Percentiles rank a stretch among this genome's conserved stretches.
phyloP scores from a whole-genome alignment of 1,139 yeast species.

The Scheffersomyces lignicola region DNA sequence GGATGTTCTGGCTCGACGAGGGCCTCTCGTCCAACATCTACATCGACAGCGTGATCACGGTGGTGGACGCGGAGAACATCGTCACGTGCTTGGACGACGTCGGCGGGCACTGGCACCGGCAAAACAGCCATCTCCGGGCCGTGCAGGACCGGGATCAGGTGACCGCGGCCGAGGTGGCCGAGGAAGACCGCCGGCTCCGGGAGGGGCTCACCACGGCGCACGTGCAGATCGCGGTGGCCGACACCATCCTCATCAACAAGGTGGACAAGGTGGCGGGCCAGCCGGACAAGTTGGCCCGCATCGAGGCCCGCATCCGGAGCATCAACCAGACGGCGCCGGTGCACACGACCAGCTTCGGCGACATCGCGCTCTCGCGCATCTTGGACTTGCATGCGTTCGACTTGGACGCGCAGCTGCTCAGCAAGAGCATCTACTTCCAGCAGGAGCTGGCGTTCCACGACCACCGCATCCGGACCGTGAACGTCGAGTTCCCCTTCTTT shows the following conservation, averaged over 20 bases:
- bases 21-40: slow-evolving; percentile 81
- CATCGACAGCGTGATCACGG: slow-evolving; percentile 93
- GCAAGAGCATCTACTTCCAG: slow-evolving; percentile 16
- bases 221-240: slow-evolving; percentile 88
- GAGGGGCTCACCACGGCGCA: slow-evolving; percentile 80
- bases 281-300: slow-evolving; percentile 20
- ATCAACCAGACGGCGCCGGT: slow-evolving; percentile 74
- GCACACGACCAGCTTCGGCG: slow-evolving; percentile 68
- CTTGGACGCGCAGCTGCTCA: slow-evolving; percentile 35
- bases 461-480: slow-evolving; percentile 61
- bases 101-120: slow-evolving; percentile 58
- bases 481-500: slow-evolving; percentile 53
- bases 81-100: slow-evolving; percentile 66
- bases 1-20: slow-evolving; percentile 96
- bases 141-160: slow-evolving; percentile 21
- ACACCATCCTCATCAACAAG: slow-evolving; percentile 75
- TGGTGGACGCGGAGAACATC: slow-evolving; percentile 77
- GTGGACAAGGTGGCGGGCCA: slow-evolving; percentile 47
- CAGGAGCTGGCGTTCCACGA: slow-evolving; percentile 35
- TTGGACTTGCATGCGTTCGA: slow-evolving; percentile 84
- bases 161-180: slow-evolving; percentile 33
- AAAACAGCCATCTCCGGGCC: slow-evolving; percentile 27
- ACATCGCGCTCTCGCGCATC: slow-evolving; percentile 57
- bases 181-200: slow-evolving; percentile 26
- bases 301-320: slow-evolving; percentile 41